These are phyloP conservation scores for Wilhelminamyces savonicus DNA, from an alignment of 805 yeast genomes.

Conservation along the genomic window DNA sequence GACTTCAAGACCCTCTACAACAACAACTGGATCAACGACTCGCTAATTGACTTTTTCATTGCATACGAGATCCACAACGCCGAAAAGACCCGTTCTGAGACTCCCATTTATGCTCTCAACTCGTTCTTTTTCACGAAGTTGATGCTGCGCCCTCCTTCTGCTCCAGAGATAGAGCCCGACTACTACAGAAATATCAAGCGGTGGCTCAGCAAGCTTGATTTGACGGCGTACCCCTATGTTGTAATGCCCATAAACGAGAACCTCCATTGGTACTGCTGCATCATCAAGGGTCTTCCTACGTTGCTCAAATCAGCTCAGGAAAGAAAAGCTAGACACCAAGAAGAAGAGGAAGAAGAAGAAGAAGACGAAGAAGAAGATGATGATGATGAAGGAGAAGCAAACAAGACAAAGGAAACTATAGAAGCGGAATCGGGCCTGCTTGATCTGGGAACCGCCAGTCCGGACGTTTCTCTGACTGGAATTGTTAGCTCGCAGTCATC, in stretches of 20 bases:
- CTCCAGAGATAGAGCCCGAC: conserved; percentile 5
- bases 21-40: conserved; percentile 86
- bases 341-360: not conserved
- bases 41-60: conserved; percentile 78
- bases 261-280: conserved; percentile 83
- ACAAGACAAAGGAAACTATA: conserved; percentile 1
- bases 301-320: conserved; percentile 5
- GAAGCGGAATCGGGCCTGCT: not conserved
- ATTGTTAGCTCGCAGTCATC: not conserved
- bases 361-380: conserved; percentile 4
- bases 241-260: conserved; percentile 78
- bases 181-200: conserved; percentile 61
- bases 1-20: conserved; percentile 79
- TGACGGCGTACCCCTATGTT: conserved; percentile 48
- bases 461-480: too few species aligned
- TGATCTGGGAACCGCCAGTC: too few species aligned
- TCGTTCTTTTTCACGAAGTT: conserved; percentile 78
- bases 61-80: conserved; percentile 44
- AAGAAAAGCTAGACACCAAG: not conserved
- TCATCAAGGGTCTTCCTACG: conserved; percentile 51
- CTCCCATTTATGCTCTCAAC: conserved; percentile 57
- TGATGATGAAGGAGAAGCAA: conserved; percentile 7
- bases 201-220: conserved; percentile 72
- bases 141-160: conserved; percentile 10
- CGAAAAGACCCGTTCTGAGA: conserved; percentile 10